These are phyloP conservation scores for Auricularia auricula-judae DNA, from an alignment of 768 basidiomycete species.

Conservation along the genomic window DNA sequence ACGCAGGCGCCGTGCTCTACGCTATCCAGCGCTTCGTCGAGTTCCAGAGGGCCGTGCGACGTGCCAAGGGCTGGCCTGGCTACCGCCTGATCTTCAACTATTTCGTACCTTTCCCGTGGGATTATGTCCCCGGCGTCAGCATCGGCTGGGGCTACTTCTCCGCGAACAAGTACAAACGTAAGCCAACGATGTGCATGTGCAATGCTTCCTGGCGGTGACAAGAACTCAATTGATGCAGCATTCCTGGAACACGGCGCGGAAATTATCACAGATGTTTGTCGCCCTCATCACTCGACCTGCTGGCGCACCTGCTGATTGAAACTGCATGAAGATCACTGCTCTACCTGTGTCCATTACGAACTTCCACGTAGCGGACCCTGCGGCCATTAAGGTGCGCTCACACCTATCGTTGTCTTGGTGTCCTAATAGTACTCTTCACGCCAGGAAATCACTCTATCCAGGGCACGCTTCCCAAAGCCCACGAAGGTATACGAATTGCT, in stretches of 20 bases:
- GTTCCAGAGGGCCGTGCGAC: background rate
- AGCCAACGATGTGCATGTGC: background rate
- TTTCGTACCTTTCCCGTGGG: background rate
- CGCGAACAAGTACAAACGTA: background rate
- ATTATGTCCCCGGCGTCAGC: background rate
- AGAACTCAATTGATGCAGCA: background rate
- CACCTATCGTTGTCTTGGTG: background rate
- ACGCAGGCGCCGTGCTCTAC: background rate
- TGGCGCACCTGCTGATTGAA: background rate
- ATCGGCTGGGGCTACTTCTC: background rate
- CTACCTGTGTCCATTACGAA: background rate
- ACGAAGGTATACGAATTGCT: slow-evolving; percentile 34
- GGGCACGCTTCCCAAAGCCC: slow-evolving; percentile 48
- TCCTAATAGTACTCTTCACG: background rate
- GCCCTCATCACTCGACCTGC: background rate
- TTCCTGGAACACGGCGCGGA: background rate
- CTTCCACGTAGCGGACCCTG: slow-evolving; percentile 4
- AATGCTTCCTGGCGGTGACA: no score
- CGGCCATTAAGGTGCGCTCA: slow-evolving; percentile 3
- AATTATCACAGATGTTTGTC: background rate
- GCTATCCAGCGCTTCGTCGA: background rate
- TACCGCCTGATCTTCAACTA: background rate
- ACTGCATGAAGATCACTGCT: background rate
- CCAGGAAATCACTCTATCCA: slow-evolving; percentile 39
- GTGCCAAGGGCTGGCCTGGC: background rate